phyloP scores from a whole-genome alignment of 2,329 filamentous ascomycete genomes.

The Venturia nashicola region DNA sequence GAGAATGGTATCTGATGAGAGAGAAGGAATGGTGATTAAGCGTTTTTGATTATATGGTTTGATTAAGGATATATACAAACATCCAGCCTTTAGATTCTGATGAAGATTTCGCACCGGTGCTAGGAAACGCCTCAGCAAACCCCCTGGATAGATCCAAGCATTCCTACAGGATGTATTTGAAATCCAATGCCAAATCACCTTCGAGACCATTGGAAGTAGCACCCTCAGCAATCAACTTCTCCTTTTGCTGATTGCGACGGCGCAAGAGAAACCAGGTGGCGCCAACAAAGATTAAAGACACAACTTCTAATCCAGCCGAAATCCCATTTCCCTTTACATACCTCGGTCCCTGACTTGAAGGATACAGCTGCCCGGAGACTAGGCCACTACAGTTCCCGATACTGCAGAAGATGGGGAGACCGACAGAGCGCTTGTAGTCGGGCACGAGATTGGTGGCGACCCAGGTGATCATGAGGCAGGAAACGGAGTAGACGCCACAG shows the following conservation, averaged over 20 bases:
- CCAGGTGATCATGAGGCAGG: constrained; percentile 20
- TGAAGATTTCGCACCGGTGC: too few species aligned
- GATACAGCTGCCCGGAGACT: constrained; percentile 23
- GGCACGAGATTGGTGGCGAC: constrained; percentile 23
- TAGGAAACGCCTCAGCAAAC: too few species aligned
- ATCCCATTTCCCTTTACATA: constrained; percentile 21
- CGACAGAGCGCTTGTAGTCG: constrained; percentile 22
- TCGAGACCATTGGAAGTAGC: constrained; percentile 13
- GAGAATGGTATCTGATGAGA: too few species aligned
- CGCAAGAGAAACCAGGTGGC: constrained; percentile 18
- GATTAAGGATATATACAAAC: too few species aligned
- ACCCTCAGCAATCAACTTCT: constrained; percentile 18
- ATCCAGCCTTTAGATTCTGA: too few species aligned
- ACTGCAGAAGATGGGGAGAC: constrained; percentile 19
- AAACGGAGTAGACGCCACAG: constrained; percentile 17
- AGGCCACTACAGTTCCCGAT: constrained; percentile 20
- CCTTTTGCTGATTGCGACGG: constrained; percentile 18
- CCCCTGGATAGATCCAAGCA: too few species aligned
- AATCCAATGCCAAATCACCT: constrained; percentile 11
- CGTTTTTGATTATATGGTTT: too few species aligned
- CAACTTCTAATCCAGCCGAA: constrained; percentile 16
- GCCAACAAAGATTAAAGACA: constrained; percentile 16
- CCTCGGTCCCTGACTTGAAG: constrained; percentile 19
- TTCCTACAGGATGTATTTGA: constrained; percentile 12
- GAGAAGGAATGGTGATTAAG: too few species aligned